phyloP scores from a whole-genome alignment of 176 grass and related monocot genomes.

The Carex parvula region DNA sequence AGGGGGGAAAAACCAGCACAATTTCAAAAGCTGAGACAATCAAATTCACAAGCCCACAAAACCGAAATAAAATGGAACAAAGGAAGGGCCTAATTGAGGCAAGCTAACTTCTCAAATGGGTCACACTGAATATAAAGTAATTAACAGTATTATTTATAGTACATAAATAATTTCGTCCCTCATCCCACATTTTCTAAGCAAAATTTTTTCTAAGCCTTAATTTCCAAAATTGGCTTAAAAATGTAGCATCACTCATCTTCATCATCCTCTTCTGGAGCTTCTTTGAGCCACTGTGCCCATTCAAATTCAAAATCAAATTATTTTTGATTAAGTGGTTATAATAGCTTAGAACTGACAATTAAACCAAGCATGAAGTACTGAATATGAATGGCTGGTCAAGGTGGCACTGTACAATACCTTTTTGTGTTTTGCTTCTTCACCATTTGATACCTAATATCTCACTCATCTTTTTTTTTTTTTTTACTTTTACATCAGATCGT shows the following conservation, averaged over 20 bases:
- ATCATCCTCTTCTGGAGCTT: conserved; percentile 68
- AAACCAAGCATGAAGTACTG: not conserved
- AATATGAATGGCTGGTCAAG: not conserved
- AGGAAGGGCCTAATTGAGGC: not conserved
- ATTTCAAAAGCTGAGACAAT: not conserved
- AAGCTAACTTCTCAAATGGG: not conserved
- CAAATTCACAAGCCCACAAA: not conserved
- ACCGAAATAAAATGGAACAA: not conserved
- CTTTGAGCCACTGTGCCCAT: conserved; percentile 59
- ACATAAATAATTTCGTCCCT: conserved; percentile 39
- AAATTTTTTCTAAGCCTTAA: not conserved
- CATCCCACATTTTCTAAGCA: conserved; percentile 29
- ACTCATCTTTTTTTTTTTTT: not conserved
- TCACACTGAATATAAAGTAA: conserved; percentile 8
- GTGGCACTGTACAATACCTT: not conserved
- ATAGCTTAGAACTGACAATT: not conserved
- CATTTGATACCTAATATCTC: not conserved
- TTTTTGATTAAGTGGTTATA: not conserved
- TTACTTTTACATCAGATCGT: not conserved
- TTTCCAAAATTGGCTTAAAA: conserved; percentile 19
- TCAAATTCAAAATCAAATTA: conserved; percentile 26
- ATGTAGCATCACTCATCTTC: conserved; percentile 46
- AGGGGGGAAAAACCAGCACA: not conserved
- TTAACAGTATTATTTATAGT: conserved; percentile 22
- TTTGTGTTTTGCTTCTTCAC: not conserved